A percentile compares a stretch with the other conserved stretches of the same genome.
Evolutionary conservation across 1,284 basidiomycete species (phyloP).

Genomic region (Naganishia cerealis): DNA sequence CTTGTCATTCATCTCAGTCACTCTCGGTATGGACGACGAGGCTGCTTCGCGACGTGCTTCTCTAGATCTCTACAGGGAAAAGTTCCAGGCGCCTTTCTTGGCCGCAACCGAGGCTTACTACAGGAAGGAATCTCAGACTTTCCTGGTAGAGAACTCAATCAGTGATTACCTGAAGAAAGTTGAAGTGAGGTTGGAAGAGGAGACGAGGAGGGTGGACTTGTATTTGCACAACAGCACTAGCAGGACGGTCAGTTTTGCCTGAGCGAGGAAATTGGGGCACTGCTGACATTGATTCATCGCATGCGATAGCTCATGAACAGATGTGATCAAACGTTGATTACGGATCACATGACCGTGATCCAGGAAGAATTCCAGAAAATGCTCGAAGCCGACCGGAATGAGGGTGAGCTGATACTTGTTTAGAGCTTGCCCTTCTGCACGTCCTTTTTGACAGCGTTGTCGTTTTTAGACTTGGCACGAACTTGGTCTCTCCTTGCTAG

Average conservation of each 20-base stretch:
- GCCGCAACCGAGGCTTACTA: slow-evolving; percentile 87
- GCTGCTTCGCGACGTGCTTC: slow-evolving; percentile 74
- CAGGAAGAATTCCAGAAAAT: slow-evolving; percentile 92
- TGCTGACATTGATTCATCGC: neutral
- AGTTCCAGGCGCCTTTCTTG: slow-evolving; percentile 89
- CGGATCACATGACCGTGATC: slow-evolving; percentile 81
- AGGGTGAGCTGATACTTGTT: slow-evolving; percentile 53
- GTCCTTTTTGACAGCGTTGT: neutral
- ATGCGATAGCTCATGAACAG: slow-evolving; percentile 67
- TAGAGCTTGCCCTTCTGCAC: neutral
- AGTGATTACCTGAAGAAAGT: slow-evolving; percentile 97
- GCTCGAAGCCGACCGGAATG: slow-evolving; percentile 88
- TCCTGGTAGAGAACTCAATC: slow-evolving; percentile 84
- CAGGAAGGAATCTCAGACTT: slow-evolving; percentile 82
- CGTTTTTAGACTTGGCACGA: slow-evolving; percentile 70
- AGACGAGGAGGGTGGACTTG: slow-evolving; percentile 91
- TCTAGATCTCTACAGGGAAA: slow-evolving; percentile 89
- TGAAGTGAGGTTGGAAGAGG: slow-evolving; percentile 86
- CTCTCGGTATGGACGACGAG: slow-evolving; percentile 85
- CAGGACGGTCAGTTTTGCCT: slow-evolving; percentile 60
- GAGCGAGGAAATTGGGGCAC: too few relatives aligned
- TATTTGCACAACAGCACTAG: slow-evolving; percentile 87
- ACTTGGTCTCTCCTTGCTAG: slow-evolving; percentile 92
- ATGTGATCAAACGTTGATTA: slow-evolving; percentile 90
- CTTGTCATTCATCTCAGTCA: slow-evolving; percentile 59